Evolutionary conservation across 768 basidiomycete genomes (phyloP), one percentile per base, ranked within the genome.

Genomic region (Rubroboletus satanas): DNA sequence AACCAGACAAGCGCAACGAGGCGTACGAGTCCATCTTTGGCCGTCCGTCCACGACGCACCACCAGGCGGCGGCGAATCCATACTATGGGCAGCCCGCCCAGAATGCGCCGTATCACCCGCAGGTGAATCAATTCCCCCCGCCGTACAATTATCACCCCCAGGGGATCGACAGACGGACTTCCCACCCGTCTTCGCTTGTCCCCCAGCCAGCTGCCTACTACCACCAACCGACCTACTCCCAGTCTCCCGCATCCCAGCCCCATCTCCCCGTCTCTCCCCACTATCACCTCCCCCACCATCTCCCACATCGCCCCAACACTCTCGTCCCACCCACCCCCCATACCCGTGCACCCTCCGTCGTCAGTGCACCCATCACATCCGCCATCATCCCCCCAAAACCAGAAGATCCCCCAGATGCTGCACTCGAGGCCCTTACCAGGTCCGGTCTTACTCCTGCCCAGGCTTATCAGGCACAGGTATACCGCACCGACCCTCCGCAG

Each of bases 11-110:
- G 68, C 86, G 90, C 50, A 76, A 82, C 71, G 82, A 84, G 52
- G 90, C 90, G 44, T 93, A 91, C 75, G 88, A 92, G 71, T 83
- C 85, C 66, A 92, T 93, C 74, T 93, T 93, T 72, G 90, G 90
- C 26, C 81, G 90, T 26, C 87, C 89, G 49, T 81, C 82, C 48
- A 73, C 77, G 44, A 60, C 75, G 32, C 83, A 83, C 69, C 85
- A 84, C 61, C 73, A 73, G 54, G 55, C 62, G 15, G 48, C 32
- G 42, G 51, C 38, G 37, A 31, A 36, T 38, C 52, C 59, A 41
- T 56, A 55, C 63, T 57, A 56, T 45, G 57, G 38, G 7, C 62
- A 67, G 46, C 61, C 59, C 46, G 41, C 46, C 31, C 57, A 61
- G 48, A 55, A 52, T 45, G 51, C 26, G 29, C 45, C 57, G 33